Base-by-base conservation (phyloP, 2,329 filamentous ascomycete species). In the Neonectria coccinea region DNA sequence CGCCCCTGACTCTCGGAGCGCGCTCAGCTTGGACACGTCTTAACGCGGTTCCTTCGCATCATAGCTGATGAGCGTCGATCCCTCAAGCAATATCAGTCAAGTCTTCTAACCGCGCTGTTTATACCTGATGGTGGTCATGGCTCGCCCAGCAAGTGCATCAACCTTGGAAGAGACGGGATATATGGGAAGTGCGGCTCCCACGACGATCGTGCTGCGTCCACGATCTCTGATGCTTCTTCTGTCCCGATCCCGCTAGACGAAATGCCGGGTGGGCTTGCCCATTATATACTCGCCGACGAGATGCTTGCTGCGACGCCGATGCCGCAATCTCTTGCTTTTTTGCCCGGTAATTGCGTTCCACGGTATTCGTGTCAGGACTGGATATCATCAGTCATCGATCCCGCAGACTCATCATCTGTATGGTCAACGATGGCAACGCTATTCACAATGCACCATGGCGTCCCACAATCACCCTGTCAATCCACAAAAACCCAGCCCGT, bases 401-500 rank as follows among this genome's bases (percentile, higher is more conserved):
- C 55, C n/a, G 48, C 44, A 54, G 50, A 36, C 60, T 51, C 60
- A 55, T 59, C 11, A 55, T 55, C 55, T 55, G 55, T 59, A 59
- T 63, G 60, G 60, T 47, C 55, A 51, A 62, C 55, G 33, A 55
- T 55, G 50, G 55, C 44, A 42, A 59, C 51, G 56, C 56, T 51
- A 27, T 60, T 64, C 56, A 39, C 45, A 56, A 59, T 55, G 51
- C 52, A 60, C 51, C 56, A 51, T 42, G 39, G 42, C 29, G 62
- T 64, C 56, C 62, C 62, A 64, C 62, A 42, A 27, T 16, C 56
- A 60, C 45, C 42, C 62, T 65, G 51, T 56, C 22, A 56, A 62
- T 68, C 70, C 70, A 70, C 70, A 33, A 54, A 51, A 55, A 51
- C 41, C 22, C 48, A 53, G 60, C 42, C 50, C 42, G 55, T 63